Percentiles rank a stretch among this genome's conserved stretches.
phyloP scores from a whole-genome alignment of 306 rosid species.

The Lathyrus tuberosus region DNA sequence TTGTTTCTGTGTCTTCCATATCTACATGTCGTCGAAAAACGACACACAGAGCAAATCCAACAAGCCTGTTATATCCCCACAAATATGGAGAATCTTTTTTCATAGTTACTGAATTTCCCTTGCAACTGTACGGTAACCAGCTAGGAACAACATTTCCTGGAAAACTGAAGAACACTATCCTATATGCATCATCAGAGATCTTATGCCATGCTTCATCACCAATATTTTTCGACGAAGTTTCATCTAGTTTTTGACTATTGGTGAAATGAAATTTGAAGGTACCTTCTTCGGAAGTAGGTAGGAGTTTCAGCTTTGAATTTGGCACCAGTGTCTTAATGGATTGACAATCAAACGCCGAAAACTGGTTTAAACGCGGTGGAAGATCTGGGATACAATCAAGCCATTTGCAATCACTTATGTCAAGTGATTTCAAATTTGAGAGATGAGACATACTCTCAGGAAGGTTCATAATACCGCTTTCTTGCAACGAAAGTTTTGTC shows the following conservation, averaged over 20 bases:
- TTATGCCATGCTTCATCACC: constrained; percentile 13
- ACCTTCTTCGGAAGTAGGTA: background rate
- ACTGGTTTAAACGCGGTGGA: constrained; percentile 24
- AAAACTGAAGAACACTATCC: constrained; percentile 15
- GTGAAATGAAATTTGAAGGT: constrained; percentile 34
- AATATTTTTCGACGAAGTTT: background rate
- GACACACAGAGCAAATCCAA: too few species aligned
- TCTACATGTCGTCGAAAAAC: too few species aligned
- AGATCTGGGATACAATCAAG: constrained; percentile 34
- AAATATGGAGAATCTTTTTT: background rate
- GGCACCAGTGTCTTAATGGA: constrained; percentile 5
- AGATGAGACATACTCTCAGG: constrained; percentile 8
- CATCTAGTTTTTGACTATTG: constrained; percentile 31
- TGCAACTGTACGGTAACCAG: background rate
- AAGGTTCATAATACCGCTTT: constrained; percentile 23
- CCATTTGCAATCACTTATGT: constrained; percentile 10
- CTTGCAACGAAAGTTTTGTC: constrained; percentile 23
- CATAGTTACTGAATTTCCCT: constrained; percentile 31
- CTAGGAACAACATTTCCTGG: constrained; percentile 39
- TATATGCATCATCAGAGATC: constrained; percentile 15
- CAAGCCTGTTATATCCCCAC: background rate
- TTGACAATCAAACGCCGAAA: constrained; percentile 38
- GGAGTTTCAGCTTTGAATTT: constrained; percentile 14
- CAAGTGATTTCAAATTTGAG: constrained; percentile 28
- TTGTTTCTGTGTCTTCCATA: too few species aligned